Conservation (phyloP, 768 basidiomycete genomes). For the Boletus patriciae region DNA sequence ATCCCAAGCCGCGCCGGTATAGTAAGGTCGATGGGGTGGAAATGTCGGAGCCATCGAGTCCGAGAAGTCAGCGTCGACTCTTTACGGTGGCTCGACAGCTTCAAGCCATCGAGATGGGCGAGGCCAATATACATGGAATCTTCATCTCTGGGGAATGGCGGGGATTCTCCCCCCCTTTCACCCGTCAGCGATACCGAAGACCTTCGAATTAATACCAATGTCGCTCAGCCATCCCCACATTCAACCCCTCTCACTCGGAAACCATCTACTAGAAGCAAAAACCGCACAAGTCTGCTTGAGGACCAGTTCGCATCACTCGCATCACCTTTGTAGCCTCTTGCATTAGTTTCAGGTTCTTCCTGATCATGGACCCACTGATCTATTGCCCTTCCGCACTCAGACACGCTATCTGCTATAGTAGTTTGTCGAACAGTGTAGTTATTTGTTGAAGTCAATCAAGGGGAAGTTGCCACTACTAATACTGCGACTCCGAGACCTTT, state of each 20-base stretch:
- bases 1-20: slow-evolving; percentile 42
- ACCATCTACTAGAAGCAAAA: slow-evolving; percentile 59
- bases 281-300: slow-evolving; percentile 46
- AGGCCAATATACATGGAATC: slow-evolving; percentile 38
- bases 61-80: slow-evolving; percentile 60
- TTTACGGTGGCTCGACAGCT: slow-evolving; percentile 71
- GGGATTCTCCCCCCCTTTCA: slow-evolving; percentile 26
- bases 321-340: slow-evolving; percentile 13
- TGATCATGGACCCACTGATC: neutral
- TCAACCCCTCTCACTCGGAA: slow-evolving; percentile 65
- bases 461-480: neutral
- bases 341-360: neutral
- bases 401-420: slow-evolving; percentile 9
- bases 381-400: neutral
- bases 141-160: slow-evolving; percentile 35
- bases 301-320: slow-evolving; percentile 27
- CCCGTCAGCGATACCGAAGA: slow-evolving; percentile 34
- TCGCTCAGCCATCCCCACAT: slow-evolving; percentile 20
- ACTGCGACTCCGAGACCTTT: neutral
- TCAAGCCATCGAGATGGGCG: slow-evolving; percentile 56
- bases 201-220: slow-evolving; percentile 41
- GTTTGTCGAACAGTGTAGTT: slow-evolving; percentile 1
- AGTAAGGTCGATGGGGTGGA: slow-evolving; percentile 54
- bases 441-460: neutral
- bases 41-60: slow-evolving; percentile 55